Percentiles rank a stretch among this genome's conserved stretches.
Conservation (phyloP, 371 early-diverging fungal genomes). For the Gilbertella persicaria region DNA sequence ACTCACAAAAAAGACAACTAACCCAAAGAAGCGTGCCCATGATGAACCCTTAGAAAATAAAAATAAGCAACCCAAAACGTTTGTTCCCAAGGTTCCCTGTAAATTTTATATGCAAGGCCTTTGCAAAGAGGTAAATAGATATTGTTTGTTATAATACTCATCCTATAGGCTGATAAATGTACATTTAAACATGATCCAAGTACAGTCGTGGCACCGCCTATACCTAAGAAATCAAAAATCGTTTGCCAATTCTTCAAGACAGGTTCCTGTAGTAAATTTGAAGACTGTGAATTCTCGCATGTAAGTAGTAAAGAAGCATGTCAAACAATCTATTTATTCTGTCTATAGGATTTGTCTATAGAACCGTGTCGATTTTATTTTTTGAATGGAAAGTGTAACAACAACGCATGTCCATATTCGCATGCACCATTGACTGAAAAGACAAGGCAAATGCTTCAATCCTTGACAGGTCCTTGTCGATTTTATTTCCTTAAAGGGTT, state of each 20-base stretch:
- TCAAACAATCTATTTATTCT: not conserved
- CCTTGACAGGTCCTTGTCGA: slow-evolving; percentile 34
- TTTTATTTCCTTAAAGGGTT: slow-evolving; percentile 44
- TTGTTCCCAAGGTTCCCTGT: slow-evolving; percentile 4
- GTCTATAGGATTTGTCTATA: slow-evolving; percentile 28
- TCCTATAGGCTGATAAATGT: slow-evolving; percentile 13
- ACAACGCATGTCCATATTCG: slow-evolving; percentile 29
- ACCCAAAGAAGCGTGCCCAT: too few species aligned
- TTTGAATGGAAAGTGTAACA: slow-evolving; percentile 28
- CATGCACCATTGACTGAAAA: slow-evolving; percentile 27
- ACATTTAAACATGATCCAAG: slow-evolving; percentile 17
- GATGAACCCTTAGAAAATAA: too few species aligned
- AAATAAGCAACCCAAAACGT: too few species aligned
- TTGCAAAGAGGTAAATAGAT: slow-evolving; percentile 10
- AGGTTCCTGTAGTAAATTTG: slow-evolving; percentile 25
- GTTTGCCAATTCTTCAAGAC: slow-evolving; percentile 35
- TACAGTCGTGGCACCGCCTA: not conserved
- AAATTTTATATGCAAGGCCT: not conserved
- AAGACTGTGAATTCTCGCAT: slow-evolving; percentile 33
- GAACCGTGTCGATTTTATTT: slow-evolving; percentile 45
- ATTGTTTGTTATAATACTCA: not conserved
- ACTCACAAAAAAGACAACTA: too few species aligned
- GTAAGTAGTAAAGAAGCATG: slow-evolving; percentile 16
- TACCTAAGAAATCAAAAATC: not conserved
- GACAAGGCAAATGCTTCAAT: slow-evolving; percentile 9